Base-by-base conservation (phyloP, 2,329 filamentous ascomycete species). In the Drechslerella coelobrocha region DNA sequence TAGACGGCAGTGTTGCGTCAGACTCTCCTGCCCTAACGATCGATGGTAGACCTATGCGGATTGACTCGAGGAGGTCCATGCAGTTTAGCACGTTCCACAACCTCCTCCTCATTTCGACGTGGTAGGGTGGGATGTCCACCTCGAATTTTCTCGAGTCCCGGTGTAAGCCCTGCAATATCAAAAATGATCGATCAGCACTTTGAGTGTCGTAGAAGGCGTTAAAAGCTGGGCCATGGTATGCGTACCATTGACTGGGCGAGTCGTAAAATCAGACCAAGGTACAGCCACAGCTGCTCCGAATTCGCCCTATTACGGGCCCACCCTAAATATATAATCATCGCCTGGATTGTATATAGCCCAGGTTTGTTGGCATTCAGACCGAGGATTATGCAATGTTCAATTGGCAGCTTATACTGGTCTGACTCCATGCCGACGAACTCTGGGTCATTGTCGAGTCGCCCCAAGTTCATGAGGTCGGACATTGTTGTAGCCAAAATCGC, bases 11-110 rank as follows among this genome's bases (percentile, higher is more conserved):
- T 74, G 88, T 84, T 0, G 89, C 88, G 75, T 94, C 91, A 61
- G 87, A 91, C 76, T 92, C 88, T 51, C 88, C 83, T 10, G 88
- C 84, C 72, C 89, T 85, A 24, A 92, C 87, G 83, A 92, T 91
- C 2, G 80, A 80, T 21, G 82, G 83, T 23, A 85, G 73, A 12
- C 84, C 84, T 72, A 85, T 81, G 76, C 91, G 89, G 71, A 90
- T 89, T 0, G 90, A 93, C 76, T 92, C 91, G 61, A 92, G 82
- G 9, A 90, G 83, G 77, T 94, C 90, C 26, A 85, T 83, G 79
- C 90, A 88, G 59, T 89, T 84, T 39, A 94, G 83, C 56, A 90
- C 82, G 6, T 87, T 85, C 90, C 87, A 89, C 2, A 85, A 83
- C 69, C 87, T 81, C 34, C 87, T 81, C 73, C 87, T 82, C 85